Evolutionary conservation across 495 filamentous ascomycete species (phyloP).

Genomic region (Achaetomiella virescens): DNA sequence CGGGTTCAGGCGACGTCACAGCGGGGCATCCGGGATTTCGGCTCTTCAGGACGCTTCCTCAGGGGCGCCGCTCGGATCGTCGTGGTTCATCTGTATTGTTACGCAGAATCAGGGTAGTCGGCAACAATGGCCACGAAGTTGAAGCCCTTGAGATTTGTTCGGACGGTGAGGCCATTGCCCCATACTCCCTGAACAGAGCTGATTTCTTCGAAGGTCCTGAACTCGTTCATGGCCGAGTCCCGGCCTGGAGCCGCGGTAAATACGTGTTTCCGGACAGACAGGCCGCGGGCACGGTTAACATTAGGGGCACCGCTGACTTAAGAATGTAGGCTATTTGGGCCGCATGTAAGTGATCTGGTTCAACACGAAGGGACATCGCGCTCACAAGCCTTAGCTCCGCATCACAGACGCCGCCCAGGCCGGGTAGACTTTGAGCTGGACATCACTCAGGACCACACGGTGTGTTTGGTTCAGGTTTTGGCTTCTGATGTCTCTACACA

Average conservation of each 20-base stretch:
- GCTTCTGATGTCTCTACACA: not conserved
- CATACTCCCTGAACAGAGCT: not conserved
- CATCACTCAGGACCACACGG: conserved; percentile 83
- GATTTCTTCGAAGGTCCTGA: conserved; percentile 52
- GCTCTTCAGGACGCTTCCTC: too few species aligned
- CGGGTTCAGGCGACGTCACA: conserved; percentile 13
- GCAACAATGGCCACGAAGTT: conserved; percentile 28
- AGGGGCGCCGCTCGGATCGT: not conserved
- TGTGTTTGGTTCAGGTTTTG: conserved; percentile 29
- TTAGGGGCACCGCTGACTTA: not conserved
- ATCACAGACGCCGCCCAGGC: conserved; percentile 68
- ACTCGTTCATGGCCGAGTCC: conserved; percentile 78
- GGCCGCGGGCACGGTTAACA: not conserved
- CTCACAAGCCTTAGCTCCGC: conserved; percentile 50
- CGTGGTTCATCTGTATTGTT: not conserved
- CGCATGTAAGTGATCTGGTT: conserved; percentile 28
- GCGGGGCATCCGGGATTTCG: conserved; percentile 9
- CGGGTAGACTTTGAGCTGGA: conserved; percentile 81
- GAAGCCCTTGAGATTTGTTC: conserved; percentile 34
- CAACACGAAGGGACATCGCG: not conserved
- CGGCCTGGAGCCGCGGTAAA: conserved; percentile 78
- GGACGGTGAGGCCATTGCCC: conserved; percentile 27
- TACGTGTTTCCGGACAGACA: not conserved
- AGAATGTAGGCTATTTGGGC: conserved; percentile 36
- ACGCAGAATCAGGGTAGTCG: not conserved